Conservation (phyloP, 495 filamentous ascomycete species). For the Aspergillus nanangensis region DNA sequence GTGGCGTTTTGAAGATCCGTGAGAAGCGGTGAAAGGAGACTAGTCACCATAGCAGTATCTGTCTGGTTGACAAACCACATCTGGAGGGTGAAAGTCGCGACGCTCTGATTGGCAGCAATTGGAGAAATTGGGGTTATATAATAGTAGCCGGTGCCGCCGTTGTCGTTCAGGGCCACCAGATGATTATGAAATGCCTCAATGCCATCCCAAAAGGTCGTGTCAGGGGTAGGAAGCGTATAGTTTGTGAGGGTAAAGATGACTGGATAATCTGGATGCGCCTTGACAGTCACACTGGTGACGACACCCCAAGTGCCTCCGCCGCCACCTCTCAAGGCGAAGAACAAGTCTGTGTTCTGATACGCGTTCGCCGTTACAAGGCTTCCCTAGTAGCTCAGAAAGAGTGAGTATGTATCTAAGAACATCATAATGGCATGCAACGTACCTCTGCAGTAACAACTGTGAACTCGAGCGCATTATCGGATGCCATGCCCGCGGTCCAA, state of each 20-base stretch:
- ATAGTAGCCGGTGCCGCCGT: slow-evolving; percentile 44
- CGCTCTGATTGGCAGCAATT: too few relatives aligned
- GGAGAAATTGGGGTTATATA: too few relatives aligned
- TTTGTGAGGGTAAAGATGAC: slow-evolving; percentile 24
- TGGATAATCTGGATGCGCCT: slow-evolving; percentile 36
- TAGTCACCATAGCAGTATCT: too few relatives aligned
- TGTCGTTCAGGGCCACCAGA: slow-evolving; percentile 45
- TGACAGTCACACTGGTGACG: slow-evolving; percentile 50
- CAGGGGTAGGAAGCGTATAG: slow-evolving; percentile 23
- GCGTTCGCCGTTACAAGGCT: slow-evolving; percentile 50
- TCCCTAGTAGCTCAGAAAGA: too few relatives aligned
- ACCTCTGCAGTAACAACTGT: slow-evolving; percentile 56
- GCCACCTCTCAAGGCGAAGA: slow-evolving; percentile 66
- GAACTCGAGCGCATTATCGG: slow-evolving; percentile 59
- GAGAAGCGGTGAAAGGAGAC: too few relatives aligned
- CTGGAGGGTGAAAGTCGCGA: too few relatives aligned
- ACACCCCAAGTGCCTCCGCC: slow-evolving; percentile 63
- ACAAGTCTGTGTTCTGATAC: slow-evolving; percentile 53
- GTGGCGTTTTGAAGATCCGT: too few relatives aligned
- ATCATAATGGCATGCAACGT: too few relatives aligned
- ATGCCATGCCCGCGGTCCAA: slow-evolving; percentile 53
- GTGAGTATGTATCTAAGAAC: too few relatives aligned
- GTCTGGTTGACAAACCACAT: too few relatives aligned
- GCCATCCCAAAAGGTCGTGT: slow-evolving; percentile 40
- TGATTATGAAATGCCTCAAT: slow-evolving; percentile 39